Evolutionary conservation across 73 alveolate genomes (phyloP).

Genomic region (Blepharisma japonicum): DNA sequence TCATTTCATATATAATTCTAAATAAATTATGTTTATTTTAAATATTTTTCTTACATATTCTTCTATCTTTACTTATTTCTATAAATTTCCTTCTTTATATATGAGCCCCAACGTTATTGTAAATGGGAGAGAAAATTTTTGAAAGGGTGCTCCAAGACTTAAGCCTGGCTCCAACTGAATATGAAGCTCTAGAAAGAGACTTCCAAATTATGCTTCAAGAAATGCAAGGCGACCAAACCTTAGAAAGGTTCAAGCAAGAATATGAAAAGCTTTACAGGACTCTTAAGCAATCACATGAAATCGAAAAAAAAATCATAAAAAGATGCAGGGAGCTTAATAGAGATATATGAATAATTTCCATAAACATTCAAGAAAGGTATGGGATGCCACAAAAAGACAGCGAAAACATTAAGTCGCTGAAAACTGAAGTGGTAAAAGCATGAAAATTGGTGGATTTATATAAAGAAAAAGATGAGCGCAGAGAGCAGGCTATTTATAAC

Average conservation of each 20-base stretch:
- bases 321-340: conserved; percentile 71
- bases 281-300: conserved; percentile 77
- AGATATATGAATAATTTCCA: conserved; percentile 68
- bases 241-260: conserved; percentile 84
- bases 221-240: conserved; percentile 76
- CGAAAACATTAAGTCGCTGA: conserved; percentile 74
- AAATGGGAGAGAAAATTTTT: conserved; percentile 38
- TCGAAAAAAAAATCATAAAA: conserved; percentile 70
- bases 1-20: too few relatives aligned
- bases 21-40: too few relatives aligned
- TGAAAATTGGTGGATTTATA: conserved; percentile 77
- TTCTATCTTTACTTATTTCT: too few relatives aligned
- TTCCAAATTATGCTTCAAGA: conserved; percentile 65
- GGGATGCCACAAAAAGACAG: conserved; percentile 75
- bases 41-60: too few relatives aligned
- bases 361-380: conserved; percentile 59
- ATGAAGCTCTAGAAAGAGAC: conserved; percentile 62
- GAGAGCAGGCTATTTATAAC: conserved; percentile 77
- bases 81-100: too few relatives aligned
- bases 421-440: conserved; percentile 84
- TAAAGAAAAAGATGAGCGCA: conserved; percentile 82
- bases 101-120: neutral
- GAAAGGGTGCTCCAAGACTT: conserved; percentile 39
- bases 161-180: conserved; percentile 45
- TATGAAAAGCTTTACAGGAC: conserved; percentile 86